Evolutionary conservation across 2,329 filamentous ascomycete species (phyloP), one percentile per base, ranked within the genome.

Genomic region (Calcarisporium arbuscula): DNA sequence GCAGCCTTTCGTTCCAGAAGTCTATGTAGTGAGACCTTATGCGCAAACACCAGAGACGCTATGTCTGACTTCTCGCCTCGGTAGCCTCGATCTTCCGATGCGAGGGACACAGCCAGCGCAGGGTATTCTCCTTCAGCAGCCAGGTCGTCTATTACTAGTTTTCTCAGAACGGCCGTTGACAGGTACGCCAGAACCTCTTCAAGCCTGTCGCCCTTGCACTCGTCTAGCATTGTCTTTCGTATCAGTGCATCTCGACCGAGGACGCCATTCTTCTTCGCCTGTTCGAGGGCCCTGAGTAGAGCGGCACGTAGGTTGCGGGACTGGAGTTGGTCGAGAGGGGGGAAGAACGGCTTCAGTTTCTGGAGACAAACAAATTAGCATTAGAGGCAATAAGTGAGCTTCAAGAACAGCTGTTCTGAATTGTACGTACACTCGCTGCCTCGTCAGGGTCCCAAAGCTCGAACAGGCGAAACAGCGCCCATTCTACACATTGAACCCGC

Each of bases 141-240:
- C 26, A 56, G 48, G 25, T 64, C 53, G 27, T 64, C 61, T 0
- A 69, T 64, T 2, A 84, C 60, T 1, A 75, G 59, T 51, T 82
- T 87, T 51, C 84, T 84, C 42, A 96, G 58, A 1, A 95, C 88
- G 0, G 79, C 75, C 11, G 84, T 85, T 2, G 90, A 95, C 50
- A 98, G 94, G 1, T 78, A 70, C 4, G 86, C 78, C 19, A 96
- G 69, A 2, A 95, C 65, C 53, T 98, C 92, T 54, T 89, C 88
- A 35, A 96, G 76, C 43, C 86, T 81, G 35, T 95, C 88, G 6
- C 90, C 90, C 46, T 84, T 89, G 62, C 92, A 98, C 49, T 98
- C 90, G 54, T 98, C 92, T 33, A 98, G 68, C 85, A 95, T 95
- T 0, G 87, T 94, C 65, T 95, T 95, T 33, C 92, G 78, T 20